These are phyloP conservation scores for Discostella stelligeroides DNA, from an alignment of 108 stramenopile genomes.

Conservation along the genomic window DNA sequence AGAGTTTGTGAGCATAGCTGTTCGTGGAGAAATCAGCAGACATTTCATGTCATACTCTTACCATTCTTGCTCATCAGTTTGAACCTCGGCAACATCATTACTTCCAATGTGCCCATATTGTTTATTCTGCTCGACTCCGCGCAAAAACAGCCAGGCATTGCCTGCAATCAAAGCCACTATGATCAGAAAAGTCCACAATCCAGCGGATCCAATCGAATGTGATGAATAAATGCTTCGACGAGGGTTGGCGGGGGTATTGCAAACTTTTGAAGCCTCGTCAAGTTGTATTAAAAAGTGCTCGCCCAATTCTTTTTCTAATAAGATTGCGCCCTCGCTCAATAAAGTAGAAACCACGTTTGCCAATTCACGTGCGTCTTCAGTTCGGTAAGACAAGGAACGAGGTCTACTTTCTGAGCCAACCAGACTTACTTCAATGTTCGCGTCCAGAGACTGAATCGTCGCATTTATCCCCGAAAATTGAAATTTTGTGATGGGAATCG, in stretches of 20 bases:
- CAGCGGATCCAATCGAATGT: slow-evolving; percentile 30
- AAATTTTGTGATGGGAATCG: slow-evolving; percentile 29
- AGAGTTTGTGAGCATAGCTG: background rate
- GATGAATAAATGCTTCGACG: slow-evolving; percentile 14
- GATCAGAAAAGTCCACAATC: slow-evolving; percentile 43
- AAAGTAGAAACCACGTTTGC: slow-evolving; percentile 28
- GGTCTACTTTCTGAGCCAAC: slow-evolving; percentile 3
- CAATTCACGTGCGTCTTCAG: slow-evolving; percentile 29
- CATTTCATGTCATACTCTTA: background rate
- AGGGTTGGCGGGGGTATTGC: slow-evolving; percentile 38
- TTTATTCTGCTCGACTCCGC: slow-evolving; percentile 16
- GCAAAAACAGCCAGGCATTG: slow-evolving; percentile 44
- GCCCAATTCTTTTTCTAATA: slow-evolving; percentile 19
- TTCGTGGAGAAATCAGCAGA: background rate
- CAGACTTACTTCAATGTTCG: slow-evolving; percentile 29
- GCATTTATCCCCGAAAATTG: slow-evolving; percentile 49
- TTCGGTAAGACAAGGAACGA: slow-evolving; percentile 21
- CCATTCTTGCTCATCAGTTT: slow-evolving; percentile 20
- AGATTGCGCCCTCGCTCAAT: slow-evolving; percentile 20
- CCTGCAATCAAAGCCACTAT: slow-evolving; percentile 28
- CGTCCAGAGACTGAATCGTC: slow-evolving; percentile 54
- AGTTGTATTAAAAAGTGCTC: slow-evolving; percentile 10
- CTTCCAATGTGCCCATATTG: background rate
- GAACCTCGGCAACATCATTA: background rate
- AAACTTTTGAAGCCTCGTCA: slow-evolving; percentile 14